Base-by-base conservation (phyloP, 192 early-diverging fungal species). In the Backusella parvicylindrica region DNA sequence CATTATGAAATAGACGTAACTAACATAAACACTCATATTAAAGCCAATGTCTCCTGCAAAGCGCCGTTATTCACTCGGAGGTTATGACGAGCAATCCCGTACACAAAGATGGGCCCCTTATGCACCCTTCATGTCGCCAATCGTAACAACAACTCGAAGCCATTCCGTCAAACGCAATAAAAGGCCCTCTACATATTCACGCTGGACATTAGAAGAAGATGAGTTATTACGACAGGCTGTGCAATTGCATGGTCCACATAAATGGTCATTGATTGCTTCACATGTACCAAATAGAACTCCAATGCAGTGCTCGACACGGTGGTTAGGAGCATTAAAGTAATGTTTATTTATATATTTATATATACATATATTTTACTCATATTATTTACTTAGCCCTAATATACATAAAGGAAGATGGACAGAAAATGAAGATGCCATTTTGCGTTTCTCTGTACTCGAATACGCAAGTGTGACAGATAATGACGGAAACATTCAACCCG, bases 321-420 rank as follows among this genome's bases (percentile, higher is more conserved):
- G 82, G 82, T 75, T 86, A 30, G 82, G 84, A 32, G 82, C 84
- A 26, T 74, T 86, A 40, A 86, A 86, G 81, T 83, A 77, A 30
- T 31, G 40, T 13, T 43, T 50, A 12, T 21, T 9, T 50, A 50
- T 50, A 50, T 50, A 50, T 37, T 26, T 32, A 66, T 16, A 37
- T 11, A 8, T 7, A 33, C 38, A 28, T 49, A n/a, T 66, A 65
- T 66, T 71, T 13, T 65, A 23, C 8, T 32, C 23, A 28, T 70
- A 67, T 68, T 65, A 7, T 49, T 32, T 68, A 28, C 30, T 36
- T 66, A 83, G 81, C 64, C 84, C 84, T 16, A 79, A 83, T 31
- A 86, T 86, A 37, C 82, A 86, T 64, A 86, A 86, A 80, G 84
- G 84, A 6, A 66, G 84, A 53, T 86, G 84, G 84, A 83, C 84